phyloP scores from a whole-genome alignment of 2,329 filamentous ascomycete species.

The Penicillium sp. region DNA sequence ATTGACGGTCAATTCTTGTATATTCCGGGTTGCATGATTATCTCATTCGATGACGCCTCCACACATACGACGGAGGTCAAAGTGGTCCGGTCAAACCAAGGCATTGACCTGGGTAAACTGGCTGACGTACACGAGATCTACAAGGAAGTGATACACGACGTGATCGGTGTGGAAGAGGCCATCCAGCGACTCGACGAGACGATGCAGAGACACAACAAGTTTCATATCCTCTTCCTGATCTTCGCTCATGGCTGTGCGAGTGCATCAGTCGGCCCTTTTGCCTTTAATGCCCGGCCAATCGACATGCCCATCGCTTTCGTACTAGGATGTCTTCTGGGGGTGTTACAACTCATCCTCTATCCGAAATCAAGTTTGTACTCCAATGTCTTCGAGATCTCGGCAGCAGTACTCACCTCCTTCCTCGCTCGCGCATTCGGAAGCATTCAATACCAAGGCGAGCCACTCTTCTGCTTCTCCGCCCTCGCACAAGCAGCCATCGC shows the following conservation, averaged over 20 bases:
- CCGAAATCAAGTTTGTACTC: slow-evolving; percentile 70
- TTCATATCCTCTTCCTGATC: slow-evolving; percentile 58
- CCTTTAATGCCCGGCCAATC: slow-evolving; percentile 74
- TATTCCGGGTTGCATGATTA: slow-evolving; percentile 89
- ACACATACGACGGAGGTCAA: slow-evolving; percentile 54
- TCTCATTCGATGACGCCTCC: slow-evolving; percentile 71
- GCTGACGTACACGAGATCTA: slow-evolving; percentile 52
- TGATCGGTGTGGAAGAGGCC: slow-evolving; percentile 51
- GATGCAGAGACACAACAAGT: slow-evolving; percentile 61
- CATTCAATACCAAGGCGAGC: slow-evolving; percentile 48
- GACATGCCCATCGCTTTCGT: slow-evolving; percentile 78
- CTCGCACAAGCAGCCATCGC: slow-evolving; percentile 74
- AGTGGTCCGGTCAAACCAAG: slow-evolving; percentile 47
- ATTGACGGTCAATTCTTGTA: slow-evolving; percentile 90
- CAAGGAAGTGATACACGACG: slow-evolving; percentile 53
- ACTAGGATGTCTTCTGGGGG: slow-evolving; percentile 72
- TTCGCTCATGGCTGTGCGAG: slow-evolving; percentile 76
- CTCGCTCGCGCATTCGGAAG: slow-evolving; percentile 71
- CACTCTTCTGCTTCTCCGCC: slow-evolving; percentile 71
- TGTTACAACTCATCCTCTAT: slow-evolving; percentile 73
- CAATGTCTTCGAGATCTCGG: slow-evolving; percentile 68
- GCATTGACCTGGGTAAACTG: slow-evolving; percentile 49
- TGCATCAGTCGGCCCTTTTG: slow-evolving; percentile 76
- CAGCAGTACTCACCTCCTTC: slow-evolving; percentile 69
- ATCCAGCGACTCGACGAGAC: slow-evolving; percentile 55